Evolutionary conservation across 345 rosid genomes (phyloP), one percentile per base, ranked within the genome.

Genomic region (Jatropha curcas): DNA sequence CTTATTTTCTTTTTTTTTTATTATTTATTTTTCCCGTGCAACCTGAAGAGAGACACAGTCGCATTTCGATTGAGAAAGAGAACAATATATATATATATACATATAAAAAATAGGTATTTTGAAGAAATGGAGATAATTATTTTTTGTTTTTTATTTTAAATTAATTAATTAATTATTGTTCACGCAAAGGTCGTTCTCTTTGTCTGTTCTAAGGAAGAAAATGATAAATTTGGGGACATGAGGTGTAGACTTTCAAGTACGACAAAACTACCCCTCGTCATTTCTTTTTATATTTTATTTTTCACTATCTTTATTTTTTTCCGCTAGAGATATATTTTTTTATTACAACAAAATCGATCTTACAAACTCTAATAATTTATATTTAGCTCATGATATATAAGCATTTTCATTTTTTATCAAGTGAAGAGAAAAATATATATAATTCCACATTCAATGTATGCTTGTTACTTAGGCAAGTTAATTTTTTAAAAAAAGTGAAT

Each of bases 11-110:
- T 14, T 12, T 41, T 31, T 33, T 60, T 28, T 60, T 59, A 7
- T 6, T 16, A 24, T 71, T 19, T 28, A 1, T 8, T 39, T 28
- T 41, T 28, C 55, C 71, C 66, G 71, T 76, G 86, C 73, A 76
- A 76, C 86, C 87, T 74, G 33, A 76, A 41, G 55, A 81, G 84
- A 68, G 78, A 80, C 80, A 63, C 39, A 62, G 78, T 74, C 56
- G 71, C 78, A 76, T 55, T 62, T 25, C 60, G 59, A 52, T 45
- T 55, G 73, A 65, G 78, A 74, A 50, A 65, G 56, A 53, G 17
- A 67, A n/a, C n/a, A n/a, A 30, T 12, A 46, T 46, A 14, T 24
- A 35, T 28, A 62, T 51, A 12, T 35, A 31, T 24, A 34, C n/a
- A 51, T 17, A 39, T 16, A 22, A 17, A 27, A 14, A n/a, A 56